These are phyloP conservation scores for Aureobasidium sp. DNA, from an alignment of 2,329 filamentous ascomycete genomes.

Conservation along the genomic window DNA sequence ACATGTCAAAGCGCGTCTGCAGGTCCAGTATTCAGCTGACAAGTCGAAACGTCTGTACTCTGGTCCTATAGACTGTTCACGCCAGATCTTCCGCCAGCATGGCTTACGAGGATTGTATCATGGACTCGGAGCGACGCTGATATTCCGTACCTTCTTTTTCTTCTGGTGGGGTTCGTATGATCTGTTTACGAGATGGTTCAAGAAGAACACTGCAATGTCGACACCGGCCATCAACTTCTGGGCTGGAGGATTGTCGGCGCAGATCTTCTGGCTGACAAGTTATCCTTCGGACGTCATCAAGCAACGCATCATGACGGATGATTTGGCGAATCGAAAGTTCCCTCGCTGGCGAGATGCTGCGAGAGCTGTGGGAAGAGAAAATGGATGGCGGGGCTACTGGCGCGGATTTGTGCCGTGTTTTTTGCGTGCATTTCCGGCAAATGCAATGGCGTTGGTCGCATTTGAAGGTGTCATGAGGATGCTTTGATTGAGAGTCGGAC, in stretches of 20 bases:
- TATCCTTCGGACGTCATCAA: conserved; percentile 93
- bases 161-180: conserved; percentile 99
- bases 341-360: conserved; percentile 73
- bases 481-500: conserved; percentile 16
- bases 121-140: conserved; percentile 71
- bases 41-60: conserved; percentile 73
- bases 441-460: conserved; percentile 84
- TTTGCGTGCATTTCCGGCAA: conserved; percentile 86
- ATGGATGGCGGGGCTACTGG: conserved; percentile 74
- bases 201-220: conserved; percentile 58
- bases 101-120: conserved; percentile 77
- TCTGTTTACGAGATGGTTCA: conserved; percentile 61
- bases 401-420: conserved; percentile 92
- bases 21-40: conserved; percentile 81
- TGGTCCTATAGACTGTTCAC: conserved; percentile 76
- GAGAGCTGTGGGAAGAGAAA: conserved; percentile 63
- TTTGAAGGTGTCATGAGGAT: conserved; percentile 67
- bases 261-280: conserved; percentile 87
- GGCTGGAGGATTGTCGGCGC: conserved; percentile 87
- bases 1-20: conserved; percentile 86
- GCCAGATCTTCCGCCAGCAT: conserved; percentile 57
- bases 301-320: conserved; percentile 95
- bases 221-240: conserved; percentile 88
- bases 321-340: conserved; percentile 67
- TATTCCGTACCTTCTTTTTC: conserved; percentile 93